Conservation (phyloP, 257 asterid species). For the Capsicum chinense region DNA sequence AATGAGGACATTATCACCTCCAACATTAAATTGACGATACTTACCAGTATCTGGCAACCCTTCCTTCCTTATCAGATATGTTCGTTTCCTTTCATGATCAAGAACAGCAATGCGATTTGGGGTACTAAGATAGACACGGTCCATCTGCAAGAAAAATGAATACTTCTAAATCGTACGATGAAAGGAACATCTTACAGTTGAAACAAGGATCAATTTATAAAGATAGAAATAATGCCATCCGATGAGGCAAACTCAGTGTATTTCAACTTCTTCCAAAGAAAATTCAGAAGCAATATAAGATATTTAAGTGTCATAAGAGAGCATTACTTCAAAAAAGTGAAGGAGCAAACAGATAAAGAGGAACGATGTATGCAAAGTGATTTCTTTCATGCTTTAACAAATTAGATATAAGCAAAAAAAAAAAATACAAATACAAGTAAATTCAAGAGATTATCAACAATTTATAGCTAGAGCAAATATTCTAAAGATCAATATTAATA, state of each 20-base stretch:
- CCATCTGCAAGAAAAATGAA: slow-evolving; percentile 58
- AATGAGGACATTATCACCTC: not conserved
- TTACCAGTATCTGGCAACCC: slow-evolving; percentile 92
- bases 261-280: not conserved
- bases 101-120: slow-evolving; percentile 74
- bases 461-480: not conserved
- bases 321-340: not conserved
- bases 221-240: not conserved
- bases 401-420: not conserved
- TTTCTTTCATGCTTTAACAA: not conserved
- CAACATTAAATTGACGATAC: slow-evolving; percentile 17
- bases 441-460: not conserved
- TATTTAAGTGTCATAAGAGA: not conserved
- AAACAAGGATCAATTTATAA: not conserved
- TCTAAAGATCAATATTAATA: slow-evolving; percentile 3
- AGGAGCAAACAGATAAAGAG: slow-evolving; percentile 7
- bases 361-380: not conserved
- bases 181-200: slow-evolving; percentile 14
- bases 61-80: slow-evolving; percentile 76
- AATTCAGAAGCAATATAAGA: not conserved
- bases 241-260: not conserved
- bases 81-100: slow-evolving; percentile 89
- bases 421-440: too few relatives aligned
- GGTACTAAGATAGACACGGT: slow-evolving; percentile 78
- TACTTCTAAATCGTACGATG: not conserved